phyloP scores from a whole-genome alignment of 768 basidiomycete species.

The Rhodotorula kratochvilovae region DNA sequence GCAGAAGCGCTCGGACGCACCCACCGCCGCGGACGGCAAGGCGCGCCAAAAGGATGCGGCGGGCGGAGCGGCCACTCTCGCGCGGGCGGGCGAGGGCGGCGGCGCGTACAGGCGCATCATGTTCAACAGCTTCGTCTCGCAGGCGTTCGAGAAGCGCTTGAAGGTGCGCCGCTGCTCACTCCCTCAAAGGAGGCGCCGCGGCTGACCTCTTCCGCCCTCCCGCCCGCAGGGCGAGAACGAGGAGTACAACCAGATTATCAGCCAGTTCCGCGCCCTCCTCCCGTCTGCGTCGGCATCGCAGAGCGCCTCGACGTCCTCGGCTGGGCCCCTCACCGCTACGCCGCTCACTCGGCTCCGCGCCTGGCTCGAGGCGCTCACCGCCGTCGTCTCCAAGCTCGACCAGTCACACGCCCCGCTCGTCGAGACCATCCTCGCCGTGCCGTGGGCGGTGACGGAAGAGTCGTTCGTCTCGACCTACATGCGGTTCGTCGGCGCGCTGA shows the following conservation, averaged over 20 bases:
- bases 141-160: slow-evolving; percentile 69
- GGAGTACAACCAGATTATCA: slow-evolving; percentile 80
- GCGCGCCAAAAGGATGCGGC: background rate
- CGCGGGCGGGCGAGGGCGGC: background rate
- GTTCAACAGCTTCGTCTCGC: slow-evolving; percentile 75
- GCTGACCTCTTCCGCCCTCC: background rate
- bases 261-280: slow-evolving; percentile 59
- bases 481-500: slow-evolving; percentile 81
- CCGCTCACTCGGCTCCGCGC: slow-evolving; percentile 54
- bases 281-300: slow-evolving; percentile 11
- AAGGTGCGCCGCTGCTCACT: slow-evolving; percentile 54
- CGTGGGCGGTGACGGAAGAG: slow-evolving; percentile 85
- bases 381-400: slow-evolving; percentile 86
- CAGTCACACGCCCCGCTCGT: slow-evolving; percentile 72
- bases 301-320: slow-evolving; percentile 45
- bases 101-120: slow-evolving; percentile 54
- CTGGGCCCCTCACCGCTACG: slow-evolving; percentile 47
- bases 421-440: slow-evolving; percentile 76
- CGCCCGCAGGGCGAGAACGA: slow-evolving; percentile 61
- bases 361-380: slow-evolving; percentile 81
- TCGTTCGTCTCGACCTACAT: slow-evolving; percentile 81
- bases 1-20: slow-evolving; percentile 1
- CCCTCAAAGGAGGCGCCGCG: slow-evolving; percentile 10
- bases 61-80: background rate
- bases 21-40: slow-evolving; percentile 3